A percentile compares a stretch with the other conserved stretches of the same genome.
Evolutionary conservation across 108 stramenopile genomes (phyloP).

Genomic region (Nitzschia sp.): DNA sequence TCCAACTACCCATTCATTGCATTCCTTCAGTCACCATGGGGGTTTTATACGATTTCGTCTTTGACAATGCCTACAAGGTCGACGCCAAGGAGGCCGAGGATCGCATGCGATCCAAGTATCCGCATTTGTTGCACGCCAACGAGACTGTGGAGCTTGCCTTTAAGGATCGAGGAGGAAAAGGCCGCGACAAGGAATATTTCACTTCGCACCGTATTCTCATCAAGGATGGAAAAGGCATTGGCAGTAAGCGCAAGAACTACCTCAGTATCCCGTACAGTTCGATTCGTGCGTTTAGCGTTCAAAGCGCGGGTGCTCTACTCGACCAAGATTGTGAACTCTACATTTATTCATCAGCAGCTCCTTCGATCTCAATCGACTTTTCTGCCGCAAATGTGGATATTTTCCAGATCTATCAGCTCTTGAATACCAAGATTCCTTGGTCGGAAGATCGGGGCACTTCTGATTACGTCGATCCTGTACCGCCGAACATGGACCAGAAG

Average conservation of each 20-base stretch:
- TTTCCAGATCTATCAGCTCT: conserved; percentile 56
- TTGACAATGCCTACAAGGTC: conserved; percentile 48
- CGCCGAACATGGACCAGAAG: conserved; percentile 36
- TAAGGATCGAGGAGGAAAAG: conserved; percentile 53
- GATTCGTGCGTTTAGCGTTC: conserved; percentile 68
- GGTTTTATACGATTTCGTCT: conserved; percentile 28
- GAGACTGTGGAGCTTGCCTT: conserved; percentile 61
- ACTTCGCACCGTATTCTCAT: conserved; percentile 58
- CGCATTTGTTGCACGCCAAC: conserved; percentile 35
- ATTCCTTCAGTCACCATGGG: too few species aligned
- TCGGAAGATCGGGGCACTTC: conserved; percentile 28
- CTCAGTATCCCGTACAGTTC: conserved; percentile 53
- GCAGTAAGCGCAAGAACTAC: conserved; percentile 54
- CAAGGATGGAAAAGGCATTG: conserved; percentile 58
- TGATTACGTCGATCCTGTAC: conserved; percentile 54
- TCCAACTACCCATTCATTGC: too few species aligned
- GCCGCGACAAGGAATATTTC: conserved; percentile 54
- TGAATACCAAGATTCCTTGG: conserved; percentile 44
- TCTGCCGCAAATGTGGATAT: conserved; percentile 56
- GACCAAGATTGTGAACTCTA: conserved; percentile 62
- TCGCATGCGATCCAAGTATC: conserved; percentile 35
- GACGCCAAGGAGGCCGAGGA: conserved; percentile 49
- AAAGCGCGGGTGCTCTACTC: conserved; percentile 60
- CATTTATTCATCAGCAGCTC: conserved; percentile 43
- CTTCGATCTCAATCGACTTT: conserved; percentile 43